Evolutionary conservation across 768 basidiomycete species (phyloP).

Genomic region (Trametes punicea): DNA sequence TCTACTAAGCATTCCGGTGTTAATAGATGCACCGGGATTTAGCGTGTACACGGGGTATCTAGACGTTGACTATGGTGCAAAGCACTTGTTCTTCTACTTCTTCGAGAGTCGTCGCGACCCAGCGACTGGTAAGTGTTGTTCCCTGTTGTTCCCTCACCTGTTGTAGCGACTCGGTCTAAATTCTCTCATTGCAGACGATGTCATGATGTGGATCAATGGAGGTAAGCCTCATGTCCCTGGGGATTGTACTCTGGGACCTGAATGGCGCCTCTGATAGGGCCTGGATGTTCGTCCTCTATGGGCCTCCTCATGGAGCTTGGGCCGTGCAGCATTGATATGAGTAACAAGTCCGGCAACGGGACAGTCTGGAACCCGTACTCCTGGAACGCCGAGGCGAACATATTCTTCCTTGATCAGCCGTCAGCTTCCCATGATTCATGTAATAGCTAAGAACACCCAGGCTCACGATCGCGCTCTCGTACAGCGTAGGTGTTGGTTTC

Average conservation of each 20-base stretch:
- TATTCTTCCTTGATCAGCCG: slow-evolving; percentile 71
- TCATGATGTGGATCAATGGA: slow-evolving; percentile 72
- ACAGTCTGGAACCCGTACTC: slow-evolving; percentile 62
- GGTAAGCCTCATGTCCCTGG: slow-evolving; percentile 26
- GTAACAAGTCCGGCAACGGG: slow-evolving; percentile 50
- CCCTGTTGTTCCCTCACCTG: too few relatives aligned
- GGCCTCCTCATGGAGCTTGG: slow-evolving; percentile 64
- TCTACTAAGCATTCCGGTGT: too few relatives aligned
- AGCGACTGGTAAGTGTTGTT: slow-evolving; percentile 30
- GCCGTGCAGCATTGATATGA: slow-evolving; percentile 58
- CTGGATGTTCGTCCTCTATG: slow-evolving; percentile 51
- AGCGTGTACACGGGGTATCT: slow-evolving; percentile 48
- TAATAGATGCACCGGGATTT: too few relatives aligned
- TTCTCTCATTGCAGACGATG: slow-evolving; percentile 42
- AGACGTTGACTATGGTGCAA: slow-evolving; percentile 47
- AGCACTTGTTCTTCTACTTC: slow-evolving; percentile 57
- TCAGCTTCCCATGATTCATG: background rate
- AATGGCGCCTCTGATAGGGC: slow-evolving; percentile 37
- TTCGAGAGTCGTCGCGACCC: slow-evolving; percentile 53
- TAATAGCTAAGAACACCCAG: too few relatives aligned
- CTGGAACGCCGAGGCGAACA: slow-evolving; percentile 65
- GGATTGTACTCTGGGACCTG: background rate
- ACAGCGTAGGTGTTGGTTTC: slow-evolving; percentile 68
- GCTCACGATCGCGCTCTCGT: background rate
- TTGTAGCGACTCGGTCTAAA: background rate